These are phyloP conservation scores for Tetracladium maxilliforme DNA, from an alignment of 2,329 filamentous ascomycete species.

Conservation along the genomic window DNA sequence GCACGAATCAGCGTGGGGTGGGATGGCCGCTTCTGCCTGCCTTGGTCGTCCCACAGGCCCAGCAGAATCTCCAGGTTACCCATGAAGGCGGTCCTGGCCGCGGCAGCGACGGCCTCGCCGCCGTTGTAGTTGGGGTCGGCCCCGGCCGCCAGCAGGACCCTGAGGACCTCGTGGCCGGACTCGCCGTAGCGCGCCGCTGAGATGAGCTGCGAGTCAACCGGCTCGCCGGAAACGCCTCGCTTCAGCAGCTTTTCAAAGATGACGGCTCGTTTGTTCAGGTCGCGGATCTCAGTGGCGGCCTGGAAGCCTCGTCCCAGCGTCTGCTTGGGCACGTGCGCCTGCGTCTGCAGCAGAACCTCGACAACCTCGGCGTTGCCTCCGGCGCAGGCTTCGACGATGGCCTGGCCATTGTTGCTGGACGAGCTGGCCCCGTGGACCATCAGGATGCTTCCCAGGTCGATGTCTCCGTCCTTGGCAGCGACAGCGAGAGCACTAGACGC, in stretches of 20 bases:
- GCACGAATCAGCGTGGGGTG: slow-evolving; percentile 30
- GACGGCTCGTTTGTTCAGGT: slow-evolving; percentile 29
- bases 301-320: slow-evolving; percentile 36
- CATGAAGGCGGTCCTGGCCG: slow-evolving; percentile 36
- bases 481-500: too few relatives aligned
- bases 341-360: slow-evolving; percentile 29
- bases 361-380: slow-evolving; percentile 33
- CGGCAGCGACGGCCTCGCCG: slow-evolving; percentile 37
- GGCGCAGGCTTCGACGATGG: slow-evolving; percentile 37
- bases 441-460: slow-evolving; percentile 32
- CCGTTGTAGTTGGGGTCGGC: slow-evolving; percentile 37
- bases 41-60: slow-evolving; percentile 24
- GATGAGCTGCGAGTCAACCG: too few relatives aligned
- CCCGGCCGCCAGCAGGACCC: slow-evolving; percentile 35
- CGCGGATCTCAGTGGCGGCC: slow-evolving; percentile 35
- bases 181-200: too few relatives aligned
- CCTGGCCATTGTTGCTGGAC: slow-evolving; percentile 34
- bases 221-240: too few relatives aligned
- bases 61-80: slow-evolving; percentile 34
- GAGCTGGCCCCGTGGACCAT: slow-evolving; percentile 35
- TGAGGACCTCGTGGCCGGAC: too few relatives aligned
- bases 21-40: slow-evolving; percentile 27
- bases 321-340: slow-evolving; percentile 19
- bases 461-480: slow-evolving; percentile 36
- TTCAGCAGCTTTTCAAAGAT: too few relatives aligned